Evolutionary conservation across 164 flowering plant genomes (phyloP).

Genomic region (Umbilicus rupestris): DNA sequence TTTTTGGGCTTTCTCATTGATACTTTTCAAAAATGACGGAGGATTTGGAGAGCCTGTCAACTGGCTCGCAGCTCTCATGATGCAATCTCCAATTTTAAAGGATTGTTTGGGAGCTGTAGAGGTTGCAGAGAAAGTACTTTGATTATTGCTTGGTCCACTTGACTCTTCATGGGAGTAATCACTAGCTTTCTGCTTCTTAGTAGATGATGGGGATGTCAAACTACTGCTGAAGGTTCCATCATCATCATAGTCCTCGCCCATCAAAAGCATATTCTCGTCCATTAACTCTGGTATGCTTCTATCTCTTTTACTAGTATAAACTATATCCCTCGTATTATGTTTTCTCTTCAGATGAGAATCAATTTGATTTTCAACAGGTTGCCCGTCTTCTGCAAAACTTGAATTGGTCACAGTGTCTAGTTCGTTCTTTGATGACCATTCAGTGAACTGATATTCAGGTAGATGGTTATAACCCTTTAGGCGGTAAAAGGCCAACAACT

Average conservation of each 20-base stretch:
- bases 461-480: constrained; percentile 30
- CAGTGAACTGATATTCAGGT: constrained; percentile 29
- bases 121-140: constrained; percentile 17
- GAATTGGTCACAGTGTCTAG: constrained; percentile 9
- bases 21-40: constrained; percentile 23
- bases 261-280: constrained; percentile 19
- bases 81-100: constrained; percentile 74
- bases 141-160: constrained; percentile 15
- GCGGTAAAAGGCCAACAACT: constrained; percentile 35
- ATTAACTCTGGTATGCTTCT: constrained; percentile 34
- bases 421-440: constrained; percentile 23
- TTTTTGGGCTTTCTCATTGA: constrained; percentile 19
- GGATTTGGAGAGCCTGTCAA: constrained; percentile 36
- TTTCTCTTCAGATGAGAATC: constrained; percentile 25
- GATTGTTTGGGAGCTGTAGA: constrained; percentile 36
- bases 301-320: constrained; percentile 29
- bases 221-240: constrained; percentile 14
- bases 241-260: constrained; percentile 18
- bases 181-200: constrained; percentile 20
- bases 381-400: constrained; percentile 6
- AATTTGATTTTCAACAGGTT: constrained; percentile 9
- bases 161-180: constrained; percentile 21
- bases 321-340: constrained; percentile 28
- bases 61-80: constrained; percentile 59
- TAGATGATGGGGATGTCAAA: constrained; percentile 16